These are phyloP conservation scores for Apiospora pterosperma DNA, from an alignment of 2,329 filamentous ascomycete species.

Conservation along the genomic window DNA sequence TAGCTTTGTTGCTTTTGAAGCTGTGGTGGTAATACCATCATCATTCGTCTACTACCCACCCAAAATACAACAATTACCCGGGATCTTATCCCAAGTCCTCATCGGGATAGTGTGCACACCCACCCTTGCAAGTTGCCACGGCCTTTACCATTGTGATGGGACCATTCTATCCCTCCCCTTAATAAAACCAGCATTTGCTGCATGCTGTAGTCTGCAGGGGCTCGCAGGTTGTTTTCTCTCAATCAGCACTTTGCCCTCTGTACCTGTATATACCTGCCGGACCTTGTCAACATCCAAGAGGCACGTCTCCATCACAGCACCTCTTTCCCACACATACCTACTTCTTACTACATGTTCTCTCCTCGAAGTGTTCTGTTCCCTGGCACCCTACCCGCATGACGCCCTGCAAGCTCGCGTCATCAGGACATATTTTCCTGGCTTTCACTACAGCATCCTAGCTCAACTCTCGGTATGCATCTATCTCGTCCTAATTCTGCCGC, in stretches of 20 bases:
- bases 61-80: constrained; percentile 3
- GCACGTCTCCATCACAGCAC: background rate
- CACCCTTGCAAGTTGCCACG: constrained; percentile 3
- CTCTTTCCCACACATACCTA: background rate
- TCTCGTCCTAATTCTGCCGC: constrained; percentile 1
- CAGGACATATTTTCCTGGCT: background rate
- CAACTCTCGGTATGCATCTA: constrained; percentile 1
- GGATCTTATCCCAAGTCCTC: constrained; percentile 3
- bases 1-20: background rate
- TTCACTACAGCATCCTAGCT: constrained; percentile 1
- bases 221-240: background rate
- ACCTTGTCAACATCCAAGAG: background rate
- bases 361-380: background rate
- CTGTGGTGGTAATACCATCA: background rate
- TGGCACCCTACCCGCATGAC: constrained; percentile 2
- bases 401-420: constrained; percentile 2
- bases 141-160: constrained; percentile 4
- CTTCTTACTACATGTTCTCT: background rate
- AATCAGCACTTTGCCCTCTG: background rate
- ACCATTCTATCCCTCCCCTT: constrained; percentile 5
- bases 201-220: constrained; percentile 5
- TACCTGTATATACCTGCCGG: constrained; percentile 2
- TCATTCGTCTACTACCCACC: background rate
- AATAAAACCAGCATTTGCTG: constrained; percentile 4
- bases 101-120: constrained; percentile 1